Base-by-base conservation (phyloP, 257 asterid genomes). In the Ehretia macrophylla region DNA sequence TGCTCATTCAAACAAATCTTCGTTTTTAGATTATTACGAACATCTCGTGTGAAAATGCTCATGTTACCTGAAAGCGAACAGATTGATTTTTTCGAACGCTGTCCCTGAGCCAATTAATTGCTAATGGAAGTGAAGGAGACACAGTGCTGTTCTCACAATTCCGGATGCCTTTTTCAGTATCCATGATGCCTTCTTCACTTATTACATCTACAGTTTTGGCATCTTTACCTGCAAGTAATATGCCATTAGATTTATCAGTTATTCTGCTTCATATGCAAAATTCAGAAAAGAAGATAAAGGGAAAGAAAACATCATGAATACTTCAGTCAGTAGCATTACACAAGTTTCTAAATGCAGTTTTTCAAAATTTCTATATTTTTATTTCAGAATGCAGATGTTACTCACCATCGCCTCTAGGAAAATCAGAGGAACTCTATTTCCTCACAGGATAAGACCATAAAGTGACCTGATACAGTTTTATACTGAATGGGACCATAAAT, bases 101-200 rank as follows among this genome's bases (percentile, higher is more conserved):
- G 59, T 89, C 96, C 71, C 99, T 78, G 48, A 93, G 90, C 97
- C 97, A 93, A 55, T 83, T 79, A 55, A 93, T 82, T 64, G 99
- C 99, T 49, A 73, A 60, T 18, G 97, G 96, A 67, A 93, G 84
- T 62, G 96, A 86, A 55, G 96, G 75, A 63, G 89, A 87, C 62
- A 93, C 90, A 11, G 81, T 71, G 81, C 90, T 93, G 69, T 62
- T 77, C 70, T 83, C 95, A 58, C 81, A 77, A 68, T 27, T 66
- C 52, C 22, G 73, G 60, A 57, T 69, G 65, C 83, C 82, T 64
- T 72, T 79, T 67, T 69, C 85, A 1, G 70, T 42, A 66, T 68
- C 79, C 51, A 79, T 77, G 39, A 39, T 6, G 53, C 64, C 79
- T 55, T 75, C 83, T 72, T 80, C 95, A 66, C 69, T 51, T 63